Base-by-base conservation (phyloP, 2,329 filamentous ascomycete genomes). In the Colletotrichum gloeosporioides region DNA sequence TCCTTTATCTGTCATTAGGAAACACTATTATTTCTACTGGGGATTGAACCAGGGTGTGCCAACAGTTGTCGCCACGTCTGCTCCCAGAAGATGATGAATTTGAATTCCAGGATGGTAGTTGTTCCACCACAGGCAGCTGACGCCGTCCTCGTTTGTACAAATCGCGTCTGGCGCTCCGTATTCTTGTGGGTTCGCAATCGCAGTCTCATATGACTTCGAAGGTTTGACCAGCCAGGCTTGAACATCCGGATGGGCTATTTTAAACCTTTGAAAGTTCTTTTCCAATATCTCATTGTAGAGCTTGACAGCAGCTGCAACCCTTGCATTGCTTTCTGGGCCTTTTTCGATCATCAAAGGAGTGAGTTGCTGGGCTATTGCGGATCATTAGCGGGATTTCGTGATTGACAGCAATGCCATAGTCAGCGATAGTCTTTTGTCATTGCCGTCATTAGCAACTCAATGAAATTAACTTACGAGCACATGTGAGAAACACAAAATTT, bases 291-390 rank as follows among this genome's bases (percentile, higher is more conserved):
- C 84, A 8, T 85, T 85, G 80, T 88, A 84, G 6, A 78, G 70
- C 5, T 81, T 81, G 18, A 85, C 81, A 4, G 82, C 79, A 15
- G 75, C 72, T 1, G 80, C 77, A 8, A 85, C 85, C 69, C 89
- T 86, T 1, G 80, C 83, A 9, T 86, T 78, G 0, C 86, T 88
- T 62, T 49, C 64, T 6, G 89, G 78, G 0, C 91, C 91, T 36
- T 87, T 87, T 9, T 89, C 85, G 71, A 93, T 87, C 7, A 92
- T 82, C 4, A 89, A 89, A 1, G 92, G 92, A 0, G 92, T 91
- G 2, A 53, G 25, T 6, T 67, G 25, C 18, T 67, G 64, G 5
- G 64, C 64, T 67, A 8, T 66, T n/a, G 0, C 12, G 18, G 16
- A 18, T 18, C 8, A 34, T 22, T 29, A 67, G 36, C 39, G 10